Percentiles rank a stretch among this genome's conserved stretches.
Evolutionary conservation across 768 basidiomycete genomes (phyloP).

Genomic region (Leucosporidium yakuticum): DNA sequence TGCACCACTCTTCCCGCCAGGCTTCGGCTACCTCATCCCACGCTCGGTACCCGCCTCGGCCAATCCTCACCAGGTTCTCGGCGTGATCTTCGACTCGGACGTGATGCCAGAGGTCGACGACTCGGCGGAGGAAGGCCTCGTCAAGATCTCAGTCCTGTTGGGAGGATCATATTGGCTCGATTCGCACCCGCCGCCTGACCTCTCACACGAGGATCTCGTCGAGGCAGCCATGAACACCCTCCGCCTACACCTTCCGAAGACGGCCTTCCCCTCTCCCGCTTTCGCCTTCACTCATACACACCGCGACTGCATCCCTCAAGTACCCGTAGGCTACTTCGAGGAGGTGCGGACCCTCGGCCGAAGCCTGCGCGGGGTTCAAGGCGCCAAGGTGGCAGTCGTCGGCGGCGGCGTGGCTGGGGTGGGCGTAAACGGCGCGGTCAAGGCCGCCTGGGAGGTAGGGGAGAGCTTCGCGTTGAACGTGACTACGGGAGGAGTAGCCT

Average conservation of each 20-base stretch:
- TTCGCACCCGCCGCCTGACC: background rate
- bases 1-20: slow-evolving; percentile 55
- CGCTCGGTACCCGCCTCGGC: slow-evolving; percentile 45
- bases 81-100: slow-evolving; percentile 84
- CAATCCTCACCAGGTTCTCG: slow-evolving; percentile 57
- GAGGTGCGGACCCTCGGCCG: background rate
- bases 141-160: slow-evolving; percentile 84
- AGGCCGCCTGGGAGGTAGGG: slow-evolving; percentile 25
- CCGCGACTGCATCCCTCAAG: slow-evolving; percentile 29
- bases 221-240: slow-evolving; percentile 11
- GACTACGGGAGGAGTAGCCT: background rate
- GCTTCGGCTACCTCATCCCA: slow-evolving; percentile 92
- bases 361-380: background rate
- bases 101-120: slow-evolving; percentile 60
- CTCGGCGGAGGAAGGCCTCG: slow-evolving; percentile 40
- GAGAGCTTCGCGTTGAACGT: slow-evolving; percentile 3
- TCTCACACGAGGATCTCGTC: slow-evolving; percentile 7
- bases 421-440: slow-evolving; percentile 29
- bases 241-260: slow-evolving; percentile 7
- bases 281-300: slow-evolving; percentile 19
- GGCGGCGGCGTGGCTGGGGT: slow-evolving; percentile 22
- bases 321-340: slow-evolving; percentile 2
- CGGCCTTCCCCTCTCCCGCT: slow-evolving; percentile 1
- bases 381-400: slow-evolving; percentile 14
- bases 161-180: slow-evolving; percentile 64